A percentile compares a stretch with the other conserved stretches of the same genome.
phyloP scores from a whole-genome alignment of 352 stramenopile genomes.

The Pythium biforme region DNA sequence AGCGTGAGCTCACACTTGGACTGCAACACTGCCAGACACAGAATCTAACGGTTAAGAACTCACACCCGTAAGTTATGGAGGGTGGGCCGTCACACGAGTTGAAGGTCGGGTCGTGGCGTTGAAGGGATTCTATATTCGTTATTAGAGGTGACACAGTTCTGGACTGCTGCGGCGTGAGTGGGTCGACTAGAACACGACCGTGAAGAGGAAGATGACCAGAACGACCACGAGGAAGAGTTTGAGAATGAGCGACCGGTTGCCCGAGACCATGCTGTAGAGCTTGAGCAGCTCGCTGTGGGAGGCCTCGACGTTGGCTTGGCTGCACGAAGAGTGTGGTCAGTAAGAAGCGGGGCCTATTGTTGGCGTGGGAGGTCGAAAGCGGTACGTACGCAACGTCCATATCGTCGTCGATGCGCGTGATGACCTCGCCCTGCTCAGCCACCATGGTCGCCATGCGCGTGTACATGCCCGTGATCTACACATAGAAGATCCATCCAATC shows the following conservation, averaged over 20 bases:
- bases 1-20: background rate
- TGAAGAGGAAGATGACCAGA: slow-evolving; percentile 83
- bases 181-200: slow-evolving; percentile 64
- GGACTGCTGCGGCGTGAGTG: background rate
- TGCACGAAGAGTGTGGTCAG: slow-evolving; percentile 22
- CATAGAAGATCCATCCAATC: background rate
- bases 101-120: background rate
- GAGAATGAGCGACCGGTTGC: slow-evolving; percentile 80
- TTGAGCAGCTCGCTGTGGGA: slow-evolving; percentile 78
- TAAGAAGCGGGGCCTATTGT: no score
- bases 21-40: no score
- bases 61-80: background rate
- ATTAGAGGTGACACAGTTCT: background rate
- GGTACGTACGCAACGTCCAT: slow-evolving; percentile 82
- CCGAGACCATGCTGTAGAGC: slow-evolving; percentile 80
- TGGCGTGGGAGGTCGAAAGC: no score
- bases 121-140: slow-evolving; percentile 9
- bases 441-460: slow-evolving; percentile 85
- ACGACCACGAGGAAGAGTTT: slow-evolving; percentile 86
- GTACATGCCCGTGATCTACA: slow-evolving; percentile 85
- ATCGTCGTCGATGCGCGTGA: slow-evolving; percentile 82
- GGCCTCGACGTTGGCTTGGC: slow-evolving; percentile 72
- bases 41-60: slow-evolving; percentile 10
- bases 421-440: slow-evolving; percentile 74
- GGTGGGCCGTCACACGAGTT: background rate